phyloP scores from a whole-genome alignment of 345 rosid genomes.

The Hirschfeldia incana region DNA sequence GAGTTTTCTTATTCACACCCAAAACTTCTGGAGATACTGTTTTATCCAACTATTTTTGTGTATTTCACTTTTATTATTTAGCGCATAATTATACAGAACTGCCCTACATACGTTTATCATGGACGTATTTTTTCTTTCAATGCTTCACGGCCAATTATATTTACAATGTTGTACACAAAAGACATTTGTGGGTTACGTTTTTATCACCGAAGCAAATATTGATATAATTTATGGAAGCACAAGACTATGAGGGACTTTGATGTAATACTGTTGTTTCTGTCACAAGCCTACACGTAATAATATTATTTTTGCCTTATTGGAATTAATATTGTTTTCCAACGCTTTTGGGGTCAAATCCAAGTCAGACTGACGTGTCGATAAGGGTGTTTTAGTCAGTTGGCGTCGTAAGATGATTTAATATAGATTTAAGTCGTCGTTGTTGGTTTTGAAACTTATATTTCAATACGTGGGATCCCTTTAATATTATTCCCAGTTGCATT shows the following conservation, averaged over 20 bases:
- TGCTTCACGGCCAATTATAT: neutral
- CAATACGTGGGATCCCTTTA: constrained; percentile 9
- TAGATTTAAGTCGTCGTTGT: neutral
- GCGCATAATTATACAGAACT: neutral
- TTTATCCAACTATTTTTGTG: neutral
- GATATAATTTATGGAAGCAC: neutral
- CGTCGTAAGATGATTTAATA: neutral
- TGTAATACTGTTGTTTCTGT: constrained; percentile 2
- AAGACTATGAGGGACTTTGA: neutral
- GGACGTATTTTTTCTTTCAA: neutral
- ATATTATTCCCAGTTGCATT: constrained; percentile 14
- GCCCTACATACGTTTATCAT: neutral
- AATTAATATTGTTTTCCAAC: constrained; percentile 3
- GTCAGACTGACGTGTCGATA: constrained; percentile 35
- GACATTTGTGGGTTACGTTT: neutral
- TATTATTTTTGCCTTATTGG: constrained; percentile 15
- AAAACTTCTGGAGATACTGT: constrained; percentile 4
- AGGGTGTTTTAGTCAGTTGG: constrained; percentile 8
- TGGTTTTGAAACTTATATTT: constrained; percentile 7
- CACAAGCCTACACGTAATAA: constrained; percentile 1
- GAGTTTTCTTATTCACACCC: neutral
- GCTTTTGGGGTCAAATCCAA: constrained; percentile 37
- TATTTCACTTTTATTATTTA: neutral
- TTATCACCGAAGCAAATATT: neutral
- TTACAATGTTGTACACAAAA: neutral